Conservation (phyloP, 2,329 filamentous ascomycete genomes). For the Pyrenochaeta sp. region DNA sequence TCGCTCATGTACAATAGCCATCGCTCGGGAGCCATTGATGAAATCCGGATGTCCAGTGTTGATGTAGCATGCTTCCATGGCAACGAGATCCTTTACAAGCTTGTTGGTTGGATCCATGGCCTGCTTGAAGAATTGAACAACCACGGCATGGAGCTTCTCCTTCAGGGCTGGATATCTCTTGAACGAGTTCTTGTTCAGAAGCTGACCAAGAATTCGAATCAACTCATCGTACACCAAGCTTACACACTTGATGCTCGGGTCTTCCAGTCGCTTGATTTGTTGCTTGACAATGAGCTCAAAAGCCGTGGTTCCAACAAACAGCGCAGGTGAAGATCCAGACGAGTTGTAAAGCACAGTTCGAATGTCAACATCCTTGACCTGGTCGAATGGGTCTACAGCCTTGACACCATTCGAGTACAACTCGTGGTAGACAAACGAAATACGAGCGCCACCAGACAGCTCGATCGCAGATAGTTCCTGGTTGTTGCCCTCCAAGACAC, state of each 20-base stretch:
- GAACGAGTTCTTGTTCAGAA: conserved; percentile 88
- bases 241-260: conserved; percentile 96
- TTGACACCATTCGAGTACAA: conserved; percentile 97
- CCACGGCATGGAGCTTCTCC: conserved; percentile 94
- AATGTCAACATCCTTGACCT: conserved; percentile 97
- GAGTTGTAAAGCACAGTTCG: conserved; percentile 98
- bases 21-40: conserved; percentile 93
- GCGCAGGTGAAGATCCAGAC: conserved; percentile 93
- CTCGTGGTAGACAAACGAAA: conserved; percentile 99
- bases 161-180: conserved; percentile 92
- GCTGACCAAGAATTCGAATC: conserved; percentile 90
- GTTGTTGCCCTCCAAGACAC: conserved; percentile 94
- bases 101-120: conserved; percentile 98
- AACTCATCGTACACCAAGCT: conserved; percentile 97
- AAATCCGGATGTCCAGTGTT: conserved; percentile 99
- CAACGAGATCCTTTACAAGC: conserved; percentile 87
- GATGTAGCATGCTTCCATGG: conserved; percentile 97
- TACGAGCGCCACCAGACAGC: conserved; percentile 94
- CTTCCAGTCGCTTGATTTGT: conserved; percentile 95
- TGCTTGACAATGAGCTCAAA: conserved; percentile 99
- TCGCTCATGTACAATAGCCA: conserved; percentile 97
- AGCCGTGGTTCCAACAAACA: conserved; percentile 97
- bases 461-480: conserved; percentile 94
- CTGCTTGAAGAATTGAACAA: conserved; percentile 96
- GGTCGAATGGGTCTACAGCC: conserved; percentile 95